Conservation (phyloP, 257 asterid genomes). For the Coffea canephora region DNA sequence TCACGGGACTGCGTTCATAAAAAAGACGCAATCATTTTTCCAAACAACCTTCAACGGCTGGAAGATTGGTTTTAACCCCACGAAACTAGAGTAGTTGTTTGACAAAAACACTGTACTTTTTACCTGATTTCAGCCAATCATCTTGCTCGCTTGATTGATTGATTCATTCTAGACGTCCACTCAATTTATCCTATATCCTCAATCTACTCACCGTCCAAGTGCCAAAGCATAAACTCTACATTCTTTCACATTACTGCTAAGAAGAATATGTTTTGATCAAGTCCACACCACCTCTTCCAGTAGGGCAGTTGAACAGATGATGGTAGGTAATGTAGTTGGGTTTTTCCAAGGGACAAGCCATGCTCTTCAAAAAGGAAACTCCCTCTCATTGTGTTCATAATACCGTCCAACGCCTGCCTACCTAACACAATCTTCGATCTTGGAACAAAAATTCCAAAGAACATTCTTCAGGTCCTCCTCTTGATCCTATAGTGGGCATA, state of each 20-base stretch:
- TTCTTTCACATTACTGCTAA: neutral
- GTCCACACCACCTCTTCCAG: conserved; percentile 25
- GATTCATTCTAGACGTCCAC: neutral
- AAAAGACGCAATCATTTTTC: conserved; percentile 4
- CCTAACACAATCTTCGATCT: conserved; percentile 30
- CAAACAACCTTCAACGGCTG: conserved; percentile 24
- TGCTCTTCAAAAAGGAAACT: conserved; percentile 3
- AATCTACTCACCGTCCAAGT: neutral
- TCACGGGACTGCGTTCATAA: neutral
- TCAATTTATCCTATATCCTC: neutral
- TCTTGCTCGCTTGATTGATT: neutral
- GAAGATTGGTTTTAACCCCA: conserved; percentile 15
- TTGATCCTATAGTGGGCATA: neutral
- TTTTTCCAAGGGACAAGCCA: conserved; percentile 27
- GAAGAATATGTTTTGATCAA: neutral
- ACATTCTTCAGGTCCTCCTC: conserved; percentile 18
- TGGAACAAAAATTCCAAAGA: conserved; percentile 15
- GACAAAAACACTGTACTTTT: conserved; percentile 17
- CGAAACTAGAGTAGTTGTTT: conserved; percentile 22
- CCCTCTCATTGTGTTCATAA: conserved; percentile 15
- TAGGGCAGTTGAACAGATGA: conserved; percentile 48
- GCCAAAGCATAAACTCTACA: neutral
- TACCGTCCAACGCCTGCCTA: conserved; percentile 29
- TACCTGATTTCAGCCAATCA: conserved; percentile 21
- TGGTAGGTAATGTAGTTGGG: conserved; percentile 42